Evolutionary conservation across 768 basidiomycete species (phyloP), one percentile per base, ranked within the genome.

Genomic region (Mycena pura): DNA sequence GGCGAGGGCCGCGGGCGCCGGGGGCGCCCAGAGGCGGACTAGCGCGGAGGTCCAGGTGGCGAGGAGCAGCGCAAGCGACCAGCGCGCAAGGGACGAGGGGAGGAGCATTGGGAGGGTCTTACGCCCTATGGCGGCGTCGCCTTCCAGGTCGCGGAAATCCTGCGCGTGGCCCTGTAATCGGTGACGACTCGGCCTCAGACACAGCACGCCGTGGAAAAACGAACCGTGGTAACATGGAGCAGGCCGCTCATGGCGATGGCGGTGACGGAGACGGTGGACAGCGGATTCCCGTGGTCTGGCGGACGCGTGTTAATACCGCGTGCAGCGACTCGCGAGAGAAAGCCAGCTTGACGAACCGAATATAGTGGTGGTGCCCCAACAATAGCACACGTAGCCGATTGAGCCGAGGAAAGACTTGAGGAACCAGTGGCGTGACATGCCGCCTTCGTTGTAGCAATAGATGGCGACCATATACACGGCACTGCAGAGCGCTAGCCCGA

Each of bases 181-280:
- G 7, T 6, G 19, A 36, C 17, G 17, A 21, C 8, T 4, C 0
- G 24, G n/a, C n/a, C n/a, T 29, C 6, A 8, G 45, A 19, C 28
- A 41, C 11, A 52, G 2, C 13, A 51, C 10, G 19, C n/a, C 14
- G 19, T 38, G 17, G 38, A 44, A 27, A 67, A 68, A 29, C 73
- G 69, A 11, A 78, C 68, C 0, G 77, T 79, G 7, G 78, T 78
- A 3, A 70, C 43, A 25, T 76, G 73, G 29, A 79, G 68, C 25
- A 64, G 64, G 45, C 69, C 61, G 25, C 72, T 78, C 47, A 72
- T 60, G 7, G 60, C 45, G 24, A 76, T 60, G 10, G 76, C 74
- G 22, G 57, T 48, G 19, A 52, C 32, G 6, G 65, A 63, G 4
- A 49, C 53, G 6, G 32, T 17, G 5, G 57, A 63, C n/a, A 66